phyloP scores from a whole-genome alignment of 495 filamentous ascomycete species.

The Elasticomyces elasticus region DNA sequence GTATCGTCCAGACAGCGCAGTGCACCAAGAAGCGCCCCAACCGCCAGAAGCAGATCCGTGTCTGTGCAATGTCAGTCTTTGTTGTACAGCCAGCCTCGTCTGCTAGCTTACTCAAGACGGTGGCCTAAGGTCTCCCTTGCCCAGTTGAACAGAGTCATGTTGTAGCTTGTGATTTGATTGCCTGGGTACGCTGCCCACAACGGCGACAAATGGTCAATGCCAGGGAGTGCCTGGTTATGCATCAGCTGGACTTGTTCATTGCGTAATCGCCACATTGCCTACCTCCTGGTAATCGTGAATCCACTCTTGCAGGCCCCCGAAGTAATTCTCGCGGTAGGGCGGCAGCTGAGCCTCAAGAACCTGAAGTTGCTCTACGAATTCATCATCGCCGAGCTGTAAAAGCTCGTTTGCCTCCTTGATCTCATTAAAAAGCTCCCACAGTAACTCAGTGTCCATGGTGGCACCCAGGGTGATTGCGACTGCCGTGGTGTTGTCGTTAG shows the following conservation, averaged over 20 bases:
- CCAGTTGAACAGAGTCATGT: not conserved
- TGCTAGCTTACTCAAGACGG: not conserved
- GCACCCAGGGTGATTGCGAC: conserved; percentile 4
- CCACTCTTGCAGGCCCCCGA: conserved; percentile 6
- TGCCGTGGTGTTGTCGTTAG: conserved; percentile 1
- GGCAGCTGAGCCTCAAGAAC: not conserved
- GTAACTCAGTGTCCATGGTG: conserved; percentile 15
- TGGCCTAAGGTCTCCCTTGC: not conserved
- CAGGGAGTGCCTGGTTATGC: not conserved
- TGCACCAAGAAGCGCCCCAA: conserved; percentile 8
- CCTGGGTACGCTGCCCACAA: conserved; percentile 7
- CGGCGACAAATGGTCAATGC: conserved; percentile 5
- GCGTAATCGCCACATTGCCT: not conserved
- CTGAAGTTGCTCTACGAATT: not conserved
- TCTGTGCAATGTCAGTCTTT: not conserved
- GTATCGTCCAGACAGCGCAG: not conserved
- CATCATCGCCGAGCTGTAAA: not conserved
- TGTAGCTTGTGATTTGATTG: conserved; percentile 6
- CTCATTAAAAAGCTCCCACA: conserved; percentile 18
- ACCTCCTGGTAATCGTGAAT: conserved; percentile 11
- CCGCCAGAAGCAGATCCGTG: conserved; percentile 1
- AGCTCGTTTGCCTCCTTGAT: conserved; percentile 11
- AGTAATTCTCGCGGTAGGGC: conserved; percentile 1
- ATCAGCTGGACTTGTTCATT: not conserved
- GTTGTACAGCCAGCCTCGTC: not conserved